Evolutionary conservation across 768 basidiomycete genomes (phyloP).

Genomic region (Chalciporus piperatus): DNA sequence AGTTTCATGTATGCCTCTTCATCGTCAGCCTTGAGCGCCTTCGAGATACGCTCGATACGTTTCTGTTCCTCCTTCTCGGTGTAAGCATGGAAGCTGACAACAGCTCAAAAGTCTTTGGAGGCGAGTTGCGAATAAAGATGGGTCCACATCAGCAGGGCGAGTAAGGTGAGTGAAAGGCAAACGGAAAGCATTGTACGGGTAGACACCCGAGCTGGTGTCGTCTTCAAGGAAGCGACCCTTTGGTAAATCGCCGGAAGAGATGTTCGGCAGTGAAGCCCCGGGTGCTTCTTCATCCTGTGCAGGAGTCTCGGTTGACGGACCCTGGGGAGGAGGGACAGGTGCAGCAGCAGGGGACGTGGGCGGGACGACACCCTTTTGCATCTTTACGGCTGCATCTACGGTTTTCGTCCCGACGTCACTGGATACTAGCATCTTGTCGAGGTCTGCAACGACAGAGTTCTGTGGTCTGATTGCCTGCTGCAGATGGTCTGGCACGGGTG

Average conservation of each 20-base stretch:
- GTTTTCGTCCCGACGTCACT: slow-evolving; percentile 59
- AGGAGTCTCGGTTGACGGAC: slow-evolving; percentile 27
- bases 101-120: slow-evolving; percentile 77
- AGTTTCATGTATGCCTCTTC: slow-evolving; percentile 99
- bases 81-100: slow-evolving; percentile 79
- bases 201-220: too few species aligned
- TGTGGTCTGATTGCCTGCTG: slow-evolving; percentile 44
- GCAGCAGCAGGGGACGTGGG: slow-evolving; percentile 23
- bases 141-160: too few species aligned
- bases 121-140: slow-evolving; percentile 53
- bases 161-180: too few species aligned
- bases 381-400: slow-evolving; percentile 73
- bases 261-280: slow-evolving; percentile 30
- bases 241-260: slow-evolving; percentile 46
- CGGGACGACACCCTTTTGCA: slow-evolving; percentile 52
- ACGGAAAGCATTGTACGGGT: too few species aligned
- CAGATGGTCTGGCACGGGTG: slow-evolving; percentile 65
- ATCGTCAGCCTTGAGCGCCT: slow-evolving; percentile 96
- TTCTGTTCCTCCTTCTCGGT: slow-evolving; percentile 99
- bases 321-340: slow-evolving; percentile 17
- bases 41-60: slow-evolving; percentile 90
- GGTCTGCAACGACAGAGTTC: too few species aligned
- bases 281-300: slow-evolving; percentile 57
- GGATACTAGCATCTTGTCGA: slow-evolving; percentile 19
- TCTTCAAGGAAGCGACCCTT: too few species aligned